Percentiles rank a stretch among this genome's conserved stretches.
phyloP scores from a whole-genome alignment of 1,284 basidiomycete species.

The Heliocybe sulcata region DNA sequence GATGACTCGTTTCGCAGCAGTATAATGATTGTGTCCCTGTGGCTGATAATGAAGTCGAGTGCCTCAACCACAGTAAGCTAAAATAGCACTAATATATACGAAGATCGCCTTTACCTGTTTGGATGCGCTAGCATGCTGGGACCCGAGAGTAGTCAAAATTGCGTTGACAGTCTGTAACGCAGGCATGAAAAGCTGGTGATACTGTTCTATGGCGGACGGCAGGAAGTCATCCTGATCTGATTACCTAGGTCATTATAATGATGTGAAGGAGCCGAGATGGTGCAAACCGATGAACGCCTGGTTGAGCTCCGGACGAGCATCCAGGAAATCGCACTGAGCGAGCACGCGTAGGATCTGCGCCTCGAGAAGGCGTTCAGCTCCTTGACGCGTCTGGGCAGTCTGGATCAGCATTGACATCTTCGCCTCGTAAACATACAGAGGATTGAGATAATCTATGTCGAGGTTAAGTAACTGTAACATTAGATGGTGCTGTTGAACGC shows the following conservation, averaged over 20 bases:
- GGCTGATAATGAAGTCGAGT: constrained; percentile 68
- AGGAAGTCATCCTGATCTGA: constrained; percentile 81
- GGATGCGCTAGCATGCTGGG: constrained; percentile 54
- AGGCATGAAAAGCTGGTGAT: constrained; percentile 85
- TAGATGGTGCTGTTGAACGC: constrained; percentile 15
- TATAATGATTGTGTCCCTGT: constrained; percentile 75
- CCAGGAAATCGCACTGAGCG: constrained; percentile 83
- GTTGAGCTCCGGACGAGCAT: constrained; percentile 75
- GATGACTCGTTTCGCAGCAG: constrained; percentile 69
- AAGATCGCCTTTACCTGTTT: constrained; percentile 49
- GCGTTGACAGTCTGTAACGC: constrained; percentile 75
- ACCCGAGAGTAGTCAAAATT: constrained; percentile 62
- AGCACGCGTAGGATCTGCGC: constrained; percentile 75
- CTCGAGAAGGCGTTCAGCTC: constrained; percentile 84
- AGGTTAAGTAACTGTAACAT: constrained; percentile 5
- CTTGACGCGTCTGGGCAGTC: constrained; percentile 74
- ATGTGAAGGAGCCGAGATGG: background rate
- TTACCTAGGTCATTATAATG: constrained; percentile 1
- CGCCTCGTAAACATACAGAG: constrained; percentile 92
- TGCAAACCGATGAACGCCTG: constrained; percentile 76
- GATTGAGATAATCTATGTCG: constrained; percentile 77
- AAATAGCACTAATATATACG: background rate
- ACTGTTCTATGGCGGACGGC: constrained; percentile 81
- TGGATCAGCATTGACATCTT: constrained; percentile 87
- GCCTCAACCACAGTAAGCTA: constrained; percentile 34